These are phyloP conservation scores for Lotus japonicus DNA, from an alignment of 306 rosid species.

Conservation along the genomic window DNA sequence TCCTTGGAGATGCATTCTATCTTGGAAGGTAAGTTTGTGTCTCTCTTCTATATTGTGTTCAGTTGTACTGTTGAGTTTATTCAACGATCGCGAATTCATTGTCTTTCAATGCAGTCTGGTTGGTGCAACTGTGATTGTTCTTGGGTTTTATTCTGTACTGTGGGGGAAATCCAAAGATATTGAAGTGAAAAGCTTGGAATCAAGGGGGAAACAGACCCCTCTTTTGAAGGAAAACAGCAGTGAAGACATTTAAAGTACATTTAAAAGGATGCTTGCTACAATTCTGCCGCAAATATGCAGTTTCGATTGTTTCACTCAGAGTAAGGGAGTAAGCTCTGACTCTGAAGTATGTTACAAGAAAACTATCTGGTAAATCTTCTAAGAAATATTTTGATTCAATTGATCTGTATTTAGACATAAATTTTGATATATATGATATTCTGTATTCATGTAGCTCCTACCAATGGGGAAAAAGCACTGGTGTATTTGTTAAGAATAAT, in stretches of 20 bases:
- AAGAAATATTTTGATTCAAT: no score
- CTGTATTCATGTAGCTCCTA: no score
- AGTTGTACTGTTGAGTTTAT: slow-evolving; percentile 6
- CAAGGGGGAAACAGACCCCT: slow-evolving; percentile 38
- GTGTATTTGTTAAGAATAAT: no score
- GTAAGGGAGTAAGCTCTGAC: neutral
- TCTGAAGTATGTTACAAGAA: neutral
- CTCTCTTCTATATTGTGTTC: neutral
- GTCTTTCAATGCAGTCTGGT: slow-evolving; percentile 54
- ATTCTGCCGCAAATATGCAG: neutral
- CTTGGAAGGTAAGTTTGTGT: slow-evolving; percentile 66
- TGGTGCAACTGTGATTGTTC: slow-evolving; percentile 72
- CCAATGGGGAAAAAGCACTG: no score
- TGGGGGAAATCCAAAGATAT: slow-evolving; percentile 82
- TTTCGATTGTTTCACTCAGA: slow-evolving; percentile 2
- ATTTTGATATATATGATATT: no score
- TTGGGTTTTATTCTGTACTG: slow-evolving; percentile 72
- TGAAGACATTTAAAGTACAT: slow-evolving; percentile 13
- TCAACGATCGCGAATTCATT: neutral
- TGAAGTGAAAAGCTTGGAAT: slow-evolving; percentile 29
- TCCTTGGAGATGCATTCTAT: slow-evolving; percentile 70
- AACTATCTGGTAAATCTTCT: no score
- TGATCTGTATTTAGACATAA: no score
- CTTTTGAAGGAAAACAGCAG: slow-evolving; percentile 40
- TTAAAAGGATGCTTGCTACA: neutral